Evolutionary conservation across 1,284 basidiomycete genomes (phyloP), one percentile per base, ranked within the genome.

Genomic region (Leccinum subfulvum): DNA sequence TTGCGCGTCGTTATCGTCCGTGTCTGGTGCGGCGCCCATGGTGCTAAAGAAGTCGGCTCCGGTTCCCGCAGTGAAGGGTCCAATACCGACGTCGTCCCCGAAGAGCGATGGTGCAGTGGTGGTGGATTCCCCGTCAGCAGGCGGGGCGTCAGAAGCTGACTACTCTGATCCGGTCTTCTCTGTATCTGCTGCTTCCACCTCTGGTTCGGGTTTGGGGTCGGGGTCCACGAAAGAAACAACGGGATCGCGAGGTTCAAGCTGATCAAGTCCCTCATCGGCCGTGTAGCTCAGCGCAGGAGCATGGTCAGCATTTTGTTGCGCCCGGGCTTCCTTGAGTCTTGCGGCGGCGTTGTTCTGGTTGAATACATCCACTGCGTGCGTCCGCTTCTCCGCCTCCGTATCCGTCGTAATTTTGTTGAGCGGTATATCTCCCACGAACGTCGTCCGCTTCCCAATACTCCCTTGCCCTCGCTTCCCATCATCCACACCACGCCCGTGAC

Each of bases 31-130:
- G 11, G 82, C 76, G n/a, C 79, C 82, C 72, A 97, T 90, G 39
- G 88, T 89, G 64, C 86, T 92, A 82, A 98, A 98, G 78, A 98
- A 97, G 75, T 97, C 95, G 2, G 84, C 87, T n/a, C 86, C 89
- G 26, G 84, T 82, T 63, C 84, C 86, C 21, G 82, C 83, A 65
- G 83, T 84, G 55, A 80, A 77, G 65, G 85, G 86, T 7, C 85
- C 88, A 23, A 82, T 80, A 60, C 80, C 79, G 53, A 79, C 77
- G 56, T 95, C 92, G 67, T 95, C 92, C 3, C 90, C 91, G 67
- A 98, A 98, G n/a, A 97, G 80, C 68, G 91, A 92, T 3, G 92
- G 91, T 4, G 85, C 91, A 10, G 91, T 92, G 1, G 91, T 92
- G 0, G 88, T 89, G 0, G 87, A 90, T 69, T 91, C 90, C n/a